Evolutionary conservation across 2,329 filamentous ascomycete species (phyloP).

Genomic region (Phialophora tarda): DNA sequence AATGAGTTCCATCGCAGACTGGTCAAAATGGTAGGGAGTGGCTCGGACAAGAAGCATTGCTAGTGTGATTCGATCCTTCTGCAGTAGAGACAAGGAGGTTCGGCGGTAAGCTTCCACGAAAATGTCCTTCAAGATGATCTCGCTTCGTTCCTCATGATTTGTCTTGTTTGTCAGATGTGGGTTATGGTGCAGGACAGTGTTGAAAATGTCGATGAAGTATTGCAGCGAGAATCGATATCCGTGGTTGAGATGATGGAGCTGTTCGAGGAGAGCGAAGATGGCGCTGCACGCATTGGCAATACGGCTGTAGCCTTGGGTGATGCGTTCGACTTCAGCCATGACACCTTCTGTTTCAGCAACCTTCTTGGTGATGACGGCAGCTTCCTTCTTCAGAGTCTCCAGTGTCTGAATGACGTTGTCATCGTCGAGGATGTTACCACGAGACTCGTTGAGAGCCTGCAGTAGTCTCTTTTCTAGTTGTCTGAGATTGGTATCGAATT

Average conservation of each 20-base stretch:
- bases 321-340: slow-evolving; percentile 96
- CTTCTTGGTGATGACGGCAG: slow-evolving; percentile 93
- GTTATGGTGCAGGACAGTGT: slow-evolving; percentile 83
- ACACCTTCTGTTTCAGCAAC: slow-evolving; percentile 96
- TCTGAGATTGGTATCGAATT: slow-evolving; percentile 97
- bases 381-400: slow-evolving; percentile 97
- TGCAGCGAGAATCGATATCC: slow-evolving; percentile 99
- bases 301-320: slow-evolving; percentile 91
- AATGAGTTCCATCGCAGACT: slow-evolving; percentile 81
- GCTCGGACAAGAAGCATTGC: slow-evolving; percentile 95
- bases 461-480: slow-evolving; percentile 92
- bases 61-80: slow-evolving; percentile 91
- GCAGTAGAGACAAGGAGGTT: slow-evolving; percentile 88
- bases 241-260: slow-evolving; percentile 97
- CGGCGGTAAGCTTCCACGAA: slow-evolving; percentile 91
- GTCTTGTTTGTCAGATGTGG: slow-evolving; percentile 71
- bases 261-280: slow-evolving; percentile 94
- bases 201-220: slow-evolving; percentile 98
- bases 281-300: slow-evolving; percentile 95
- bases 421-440: slow-evolving; percentile 96
- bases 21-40: slow-evolving; percentile 95
- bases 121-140: slow-evolving; percentile 87
- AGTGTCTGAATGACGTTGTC: slow-evolving; percentile 98
- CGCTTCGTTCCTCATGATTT: slow-evolving; percentile 78
- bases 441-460: slow-evolving; percentile 94